Evolutionary conservation across 768 basidiomycete genomes (phyloP).

Genomic region (Panus rudis): DNA sequence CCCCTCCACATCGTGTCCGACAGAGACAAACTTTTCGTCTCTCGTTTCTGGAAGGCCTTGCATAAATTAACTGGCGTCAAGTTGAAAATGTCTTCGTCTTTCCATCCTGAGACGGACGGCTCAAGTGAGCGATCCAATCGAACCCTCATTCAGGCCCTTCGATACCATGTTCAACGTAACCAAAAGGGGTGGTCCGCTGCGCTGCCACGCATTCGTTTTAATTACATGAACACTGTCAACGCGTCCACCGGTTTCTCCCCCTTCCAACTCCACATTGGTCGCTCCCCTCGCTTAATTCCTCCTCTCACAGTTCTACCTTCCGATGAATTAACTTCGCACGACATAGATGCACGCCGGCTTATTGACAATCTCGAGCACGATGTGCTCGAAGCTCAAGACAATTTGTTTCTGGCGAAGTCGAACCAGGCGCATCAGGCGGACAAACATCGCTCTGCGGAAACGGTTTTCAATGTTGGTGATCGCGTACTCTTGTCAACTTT

Average conservation of each 20-base stretch:
- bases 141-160: constrained; percentile 15
- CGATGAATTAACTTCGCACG: background rate
- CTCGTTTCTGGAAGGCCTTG: constrained; percentile 24
- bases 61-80: constrained; percentile 16
- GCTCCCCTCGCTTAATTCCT: constrained; percentile 12
- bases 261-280: constrained; percentile 16
- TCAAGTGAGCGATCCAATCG: constrained; percentile 20
- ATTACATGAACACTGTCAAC: constrained; percentile 14
- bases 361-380: constrained; percentile 10
- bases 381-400: constrained; percentile 27
- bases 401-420: constrained; percentile 24
- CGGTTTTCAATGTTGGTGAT: constrained; percentile 24
- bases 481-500: constrained; percentile 29
- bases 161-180: constrained; percentile 13
- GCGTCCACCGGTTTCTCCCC: constrained; percentile 16
- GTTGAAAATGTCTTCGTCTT: constrained; percentile 23
- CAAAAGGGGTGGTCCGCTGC: constrained; percentile 12
- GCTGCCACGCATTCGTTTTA: constrained; percentile 14
- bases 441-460: constrained; percentile 14
- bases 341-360: background rate
- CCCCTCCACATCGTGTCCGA: constrained; percentile 25
- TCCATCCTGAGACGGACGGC: constrained; percentile 30
- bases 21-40: constrained; percentile 24
- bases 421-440: constrained; percentile 23
- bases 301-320: constrained; percentile 12